Base-by-base conservation (phyloP, 2,329 filamentous ascomycete species). In the Pseudogymnoascus sp. region DNA sequence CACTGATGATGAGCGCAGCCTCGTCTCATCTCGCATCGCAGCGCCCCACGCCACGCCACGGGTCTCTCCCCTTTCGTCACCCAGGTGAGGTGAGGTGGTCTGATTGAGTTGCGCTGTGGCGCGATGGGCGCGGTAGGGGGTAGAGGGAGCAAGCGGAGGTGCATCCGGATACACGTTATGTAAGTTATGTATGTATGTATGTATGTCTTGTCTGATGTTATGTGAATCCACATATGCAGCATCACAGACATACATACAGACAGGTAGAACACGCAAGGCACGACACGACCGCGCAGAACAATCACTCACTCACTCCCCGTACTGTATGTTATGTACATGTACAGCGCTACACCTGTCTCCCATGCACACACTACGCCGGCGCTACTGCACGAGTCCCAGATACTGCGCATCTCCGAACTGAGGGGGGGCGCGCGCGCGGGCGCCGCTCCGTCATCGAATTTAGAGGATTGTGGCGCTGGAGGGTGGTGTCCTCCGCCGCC, bases 191-290 rank as follows among this genome's bases (percentile, higher is more conserved):
- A n/a, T n/a, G n/a, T n/a, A n/a, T 22, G 39, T 9, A 43, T 43
- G 39, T 43, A 43, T 43, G 39, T 43, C 39, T 43, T 43, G 39
- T 43, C 39, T 43, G 39, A 43, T 39, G 38, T n/a, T 43, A 18
- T 18, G 20, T 43, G 39, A 43, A 15, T 43, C 2, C 38, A 14
- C 38, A 41, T 41, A 43, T 43, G 39, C 18, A 43, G 4, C 22
- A 20, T 9, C 8, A 39, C 15, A 39, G 4, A 39, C 35, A 37
- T 3, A n/a, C n/a, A n/a, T n/a, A n/a, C n/a, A n/a, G n/a, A 37
- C 35, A 22, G 22, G 4, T 4, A 22, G 3, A 25, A 43, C 20
- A 43, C 39, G 18, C 39, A 22, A 43, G 39, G 39, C 39, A 43
- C 39, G 39, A 41, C 39, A 33, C 38, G 35, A 6, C 36, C n/a